Evolutionary conservation across 345 rosid species (phyloP), one percentile per base, ranked within the genome.

Genomic region (Eucalyptus melliodora): DNA sequence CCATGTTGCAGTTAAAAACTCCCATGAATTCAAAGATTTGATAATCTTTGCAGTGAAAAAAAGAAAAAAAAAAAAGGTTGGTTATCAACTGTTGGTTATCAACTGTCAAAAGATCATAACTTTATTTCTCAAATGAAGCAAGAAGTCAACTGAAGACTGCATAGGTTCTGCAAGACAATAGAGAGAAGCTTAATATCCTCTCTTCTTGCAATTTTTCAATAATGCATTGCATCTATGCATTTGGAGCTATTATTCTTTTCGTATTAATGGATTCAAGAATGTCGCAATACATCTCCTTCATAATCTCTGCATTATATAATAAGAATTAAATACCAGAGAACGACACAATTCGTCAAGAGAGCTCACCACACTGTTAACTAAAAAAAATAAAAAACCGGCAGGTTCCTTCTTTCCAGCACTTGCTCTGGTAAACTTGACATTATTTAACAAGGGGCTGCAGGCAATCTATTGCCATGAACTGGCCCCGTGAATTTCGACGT

Each of bases 221-320:
- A 94, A 96, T 62, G 26, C 96, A 93, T 95, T 95, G 94, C 88
- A 93, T 44, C 97, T 95, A 96, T 88, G 96, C 94, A 91, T 97
- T 97, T 3, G 97, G 99, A 19, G 98, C 90, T 96, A 94, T 95
- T 8, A 97, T 92, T 81, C 95, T 90, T 92, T 93, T 96, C 26
- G 87, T 91, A 90, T 94, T 91, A 21, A 96, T 93, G 9, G 98
- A 97, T 34, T 94, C 92, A 27, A 95, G 88, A 81, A 97, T 94
- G 86, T 92, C 91, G 60, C 91, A 96, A 87, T 94, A 89, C 49
- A 95, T 87, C 92, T 96, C 97, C 93, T 95, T 96, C 88, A 96
- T 99, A 16, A 91, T 89, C 69, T 93, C 98, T 97, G 93, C 92
- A 89, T 55, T 91, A 44, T 40, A 81, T 1, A 26, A 26, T 85